Evolutionary conservation across 2,329 filamentous ascomycete genomes (phyloP), one percentile per base, ranked within the genome.

Genomic region (Xylaria sp.): DNA sequence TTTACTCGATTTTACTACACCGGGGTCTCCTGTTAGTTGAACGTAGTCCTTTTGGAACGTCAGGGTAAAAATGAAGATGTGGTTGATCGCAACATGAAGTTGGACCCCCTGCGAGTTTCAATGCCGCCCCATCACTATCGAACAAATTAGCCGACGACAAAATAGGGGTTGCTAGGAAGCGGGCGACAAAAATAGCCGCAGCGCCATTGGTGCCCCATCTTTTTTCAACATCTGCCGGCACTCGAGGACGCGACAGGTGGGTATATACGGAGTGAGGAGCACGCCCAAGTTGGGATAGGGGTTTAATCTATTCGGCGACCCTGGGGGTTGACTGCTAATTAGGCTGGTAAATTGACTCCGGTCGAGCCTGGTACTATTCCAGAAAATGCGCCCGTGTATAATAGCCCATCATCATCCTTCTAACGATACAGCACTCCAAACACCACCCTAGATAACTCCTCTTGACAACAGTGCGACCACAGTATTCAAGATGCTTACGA

Each of bases 401-500:
- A 60, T 24, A 43, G 46, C 50, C 44, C 34, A 45, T 50, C 49
- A 18, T 46, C 20, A 17, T 34, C 9, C 26, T 21, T 38, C n/a
- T 45, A 21, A 20, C 39, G 56, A 50, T 56, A 37, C 5, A 51
- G 24, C 17, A n/a, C 19, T 38, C n/a, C n/a, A 43, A 49, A n/a
- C 19, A 41, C 20, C n/a, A 29, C 29, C 46, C 16, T 13, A 46
- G 44, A 24, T 44, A 47, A 18, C 39, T 54, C 46, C 20, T 16
- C 7, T 8, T 16, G 21, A 11, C 40, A 8, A 20, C 17, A 42
- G 7, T 19, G 24, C 20, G 49, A 22, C 26, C 29, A 22, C 8
- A 42, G 42, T 34, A 20, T 29, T 22, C 54, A 67, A 61, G 3
- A 71, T 72, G 70, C 51, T 66, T 24, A n/a, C 56, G 1, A 55